Conservation (phyloP, 257 asterid species). For the Solanum tarijense region DNA sequence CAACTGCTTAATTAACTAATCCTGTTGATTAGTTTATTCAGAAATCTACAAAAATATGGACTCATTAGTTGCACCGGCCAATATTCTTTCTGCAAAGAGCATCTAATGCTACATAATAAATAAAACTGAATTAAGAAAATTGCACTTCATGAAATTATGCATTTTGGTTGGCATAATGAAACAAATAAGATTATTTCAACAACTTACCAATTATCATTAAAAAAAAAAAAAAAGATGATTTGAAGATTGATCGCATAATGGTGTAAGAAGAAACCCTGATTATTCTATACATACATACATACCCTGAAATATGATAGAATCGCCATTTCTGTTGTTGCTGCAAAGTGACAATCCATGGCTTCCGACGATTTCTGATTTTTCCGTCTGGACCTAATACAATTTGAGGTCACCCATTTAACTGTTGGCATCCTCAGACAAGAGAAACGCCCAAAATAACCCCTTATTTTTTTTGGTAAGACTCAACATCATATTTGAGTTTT, state of each 20-base stretch:
- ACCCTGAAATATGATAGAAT: neutral
- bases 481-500: too few relatives aligned
- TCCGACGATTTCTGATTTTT: neutral
- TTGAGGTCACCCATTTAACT: too few relatives aligned
- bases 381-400: neutral
- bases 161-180: neutral
- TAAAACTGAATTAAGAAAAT: neutral
- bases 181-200: neutral
- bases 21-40: neutral
- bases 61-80: neutral
- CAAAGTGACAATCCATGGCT: neutral
- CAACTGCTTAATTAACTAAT: neutral
- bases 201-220: too few relatives aligned
- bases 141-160: neutral
- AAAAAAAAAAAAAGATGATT: neutral
- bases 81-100: neutral
- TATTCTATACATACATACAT: neutral
- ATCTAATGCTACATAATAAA: neutral
- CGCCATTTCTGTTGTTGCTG: neutral
- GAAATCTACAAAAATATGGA: neutral
- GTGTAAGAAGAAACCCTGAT: neutral
- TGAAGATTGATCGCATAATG: neutral
- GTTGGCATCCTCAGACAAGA: too few relatives aligned
- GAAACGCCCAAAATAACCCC: too few relatives aligned
- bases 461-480: rapidly evolving